Conservation (phyloP, 148 eudicot genomes). For the Silene conica region DNA sequence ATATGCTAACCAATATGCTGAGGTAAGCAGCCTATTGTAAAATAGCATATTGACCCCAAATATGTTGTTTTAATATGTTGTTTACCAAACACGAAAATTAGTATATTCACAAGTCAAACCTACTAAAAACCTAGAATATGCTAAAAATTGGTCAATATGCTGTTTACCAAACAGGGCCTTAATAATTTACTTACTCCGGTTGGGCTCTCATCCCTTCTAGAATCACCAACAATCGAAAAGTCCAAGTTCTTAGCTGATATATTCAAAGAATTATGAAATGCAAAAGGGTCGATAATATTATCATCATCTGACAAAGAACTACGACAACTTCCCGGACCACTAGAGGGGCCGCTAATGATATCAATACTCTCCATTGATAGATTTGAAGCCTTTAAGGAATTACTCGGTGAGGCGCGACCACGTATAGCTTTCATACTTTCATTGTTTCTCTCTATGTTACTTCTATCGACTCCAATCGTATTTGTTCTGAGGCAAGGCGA, state of each 20-base stretch:
- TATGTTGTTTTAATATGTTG: too few species aligned
- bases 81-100: too few species aligned
- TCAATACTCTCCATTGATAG: conserved; percentile 32
- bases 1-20: too few species aligned
- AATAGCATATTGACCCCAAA: too few species aligned
- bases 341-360: conserved; percentile 9
- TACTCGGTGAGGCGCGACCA: conserved; percentile 11
- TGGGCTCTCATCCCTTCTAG: conserved; percentile 20
- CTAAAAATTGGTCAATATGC: too few species aligned
- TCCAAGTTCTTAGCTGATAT: conserved; percentile 25
- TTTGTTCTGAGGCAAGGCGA: conserved; percentile 16
- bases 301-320: conserved; percentile 32
- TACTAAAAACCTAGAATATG: too few species aligned
- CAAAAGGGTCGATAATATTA: conserved; percentile 20
- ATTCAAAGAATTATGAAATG: conserved; percentile 25
- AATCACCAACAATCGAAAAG: conserved; percentile 22
- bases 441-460: conserved; percentile 7
- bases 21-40: too few species aligned
- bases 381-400: conserved; percentile 22
- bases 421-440: conserved; percentile 25
- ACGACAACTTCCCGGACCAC: conserved; percentile 15
- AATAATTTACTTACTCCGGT: conserved; percentile 29
- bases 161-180: too few species aligned
- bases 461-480: conserved; percentile 18
- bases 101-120: too few species aligned